These are phyloP conservation scores for Clitopilus hobsonii DNA, from an alignment of 768 basidiomycete genomes.

Conservation along the genomic window DNA sequence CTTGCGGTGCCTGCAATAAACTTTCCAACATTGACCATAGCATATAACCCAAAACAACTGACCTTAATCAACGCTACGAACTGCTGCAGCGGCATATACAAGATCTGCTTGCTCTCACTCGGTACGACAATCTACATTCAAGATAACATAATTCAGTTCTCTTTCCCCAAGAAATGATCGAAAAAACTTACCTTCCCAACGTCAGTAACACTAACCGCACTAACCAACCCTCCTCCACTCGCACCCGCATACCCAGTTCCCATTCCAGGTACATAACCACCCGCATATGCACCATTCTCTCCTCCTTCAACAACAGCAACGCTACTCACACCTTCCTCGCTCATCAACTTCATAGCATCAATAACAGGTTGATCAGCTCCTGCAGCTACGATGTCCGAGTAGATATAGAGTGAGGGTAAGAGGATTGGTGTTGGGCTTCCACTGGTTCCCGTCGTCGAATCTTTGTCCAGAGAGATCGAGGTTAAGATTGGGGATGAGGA, in stretches of 20 bases:
- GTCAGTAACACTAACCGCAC: conserved; percentile 81
- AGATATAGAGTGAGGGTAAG: conserved; percentile 63
- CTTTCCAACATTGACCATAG: conserved; percentile 1
- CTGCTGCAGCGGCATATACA: conserved; percentile 62
- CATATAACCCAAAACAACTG: conserved; percentile 2
- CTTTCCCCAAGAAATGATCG: neutral
- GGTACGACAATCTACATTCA: conserved; percentile 64
- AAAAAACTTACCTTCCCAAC: conserved; percentile 56
- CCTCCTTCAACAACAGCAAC: conserved; percentile 73
- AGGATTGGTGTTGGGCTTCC: neutral
- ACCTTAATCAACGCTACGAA: conserved; percentile 76
- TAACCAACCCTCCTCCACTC: conserved; percentile 34
- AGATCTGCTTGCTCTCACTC: conserved; percentile 73
- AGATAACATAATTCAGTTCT: neutral
- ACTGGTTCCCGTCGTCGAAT: too few relatives aligned
- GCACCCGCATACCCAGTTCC: neutral
- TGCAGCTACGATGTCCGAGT: conserved; percentile 58
- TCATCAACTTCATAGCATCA: conserved; percentile 84
- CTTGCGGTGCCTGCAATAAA: conserved; percentile 53
- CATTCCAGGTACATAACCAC: neutral
- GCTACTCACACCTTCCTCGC: conserved; percentile 80
- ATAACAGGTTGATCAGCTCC: conserved; percentile 59
- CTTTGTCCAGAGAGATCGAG: neutral
- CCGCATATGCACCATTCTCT: conserved; percentile 30
- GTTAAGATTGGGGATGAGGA: conserved; percentile 8